phyloP scores from a whole-genome alignment of 2,329 filamentous ascomycete species.

The Colletotrichum tamarilloi region DNA sequence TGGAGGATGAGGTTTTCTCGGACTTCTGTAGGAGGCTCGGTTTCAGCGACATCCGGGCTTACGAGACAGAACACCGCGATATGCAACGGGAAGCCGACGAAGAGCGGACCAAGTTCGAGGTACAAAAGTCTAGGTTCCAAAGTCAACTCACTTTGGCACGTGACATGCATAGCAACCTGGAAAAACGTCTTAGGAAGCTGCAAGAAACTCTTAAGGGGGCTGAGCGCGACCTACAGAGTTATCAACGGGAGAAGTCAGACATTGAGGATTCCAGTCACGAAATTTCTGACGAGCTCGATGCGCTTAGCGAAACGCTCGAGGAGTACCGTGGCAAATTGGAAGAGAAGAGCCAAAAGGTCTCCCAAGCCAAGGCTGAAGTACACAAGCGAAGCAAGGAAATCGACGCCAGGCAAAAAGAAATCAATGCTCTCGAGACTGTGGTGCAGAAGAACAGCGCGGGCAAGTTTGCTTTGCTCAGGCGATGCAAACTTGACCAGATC shows the following conservation, averaged over 20 bases:
- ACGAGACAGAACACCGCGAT: conserved; percentile 92
- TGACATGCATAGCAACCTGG: conserved; percentile 65
- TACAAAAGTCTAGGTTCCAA: conserved; percentile 82
- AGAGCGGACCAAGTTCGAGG: conserved; percentile 87
- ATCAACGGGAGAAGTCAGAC: conserved; percentile 77
- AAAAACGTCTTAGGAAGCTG: conserved; percentile 75
- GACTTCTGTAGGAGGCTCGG: conserved; percentile 88
- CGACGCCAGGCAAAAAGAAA: conserved; percentile 76
- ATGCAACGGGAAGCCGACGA: conserved; percentile 90
- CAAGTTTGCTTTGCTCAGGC: conserved; percentile 85
- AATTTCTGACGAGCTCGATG: conserved; percentile 80
- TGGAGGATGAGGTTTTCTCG: conserved; percentile 89
- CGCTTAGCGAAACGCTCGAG: conserved; percentile 78
- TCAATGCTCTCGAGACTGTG: conserved; percentile 83
- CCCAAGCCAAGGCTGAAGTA: conserved; percentile 81
- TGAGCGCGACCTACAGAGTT: conserved; percentile 74
- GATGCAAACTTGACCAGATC: conserved; percentile 94
- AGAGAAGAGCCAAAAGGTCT: conserved; percentile 79
- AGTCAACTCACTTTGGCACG: conserved; percentile 69
- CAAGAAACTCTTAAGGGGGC: conserved; percentile 75
- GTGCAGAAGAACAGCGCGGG: conserved; percentile 86
- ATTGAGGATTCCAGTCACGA: conserved; percentile 80
- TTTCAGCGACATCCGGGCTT: conserved; percentile 90
- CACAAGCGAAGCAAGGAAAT: conserved; percentile 88
- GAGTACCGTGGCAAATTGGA: conserved; percentile 75